phyloP scores from a whole-genome alignment of 208 protist species.

The Leptomonas seymouri region DNA sequence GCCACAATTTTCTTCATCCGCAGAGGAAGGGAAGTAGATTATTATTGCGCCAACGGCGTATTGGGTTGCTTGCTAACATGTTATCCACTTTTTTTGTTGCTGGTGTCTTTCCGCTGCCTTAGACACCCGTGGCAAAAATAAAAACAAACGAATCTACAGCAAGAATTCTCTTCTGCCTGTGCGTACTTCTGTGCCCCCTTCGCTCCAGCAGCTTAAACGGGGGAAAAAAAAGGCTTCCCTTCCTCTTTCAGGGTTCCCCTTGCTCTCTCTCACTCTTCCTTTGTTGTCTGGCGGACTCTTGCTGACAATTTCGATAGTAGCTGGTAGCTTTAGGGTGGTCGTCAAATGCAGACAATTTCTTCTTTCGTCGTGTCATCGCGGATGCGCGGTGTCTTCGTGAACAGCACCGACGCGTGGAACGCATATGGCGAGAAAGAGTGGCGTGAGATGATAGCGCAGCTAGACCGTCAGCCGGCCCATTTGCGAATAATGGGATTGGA shows the following conservation, averaged over 20 bases:
- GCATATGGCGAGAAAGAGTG: constrained; percentile 35
- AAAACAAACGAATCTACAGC: no score
- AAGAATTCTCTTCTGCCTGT: no score
- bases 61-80: neutral
- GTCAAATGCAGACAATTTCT: constrained; percentile 23
- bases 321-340: neutral
- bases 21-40: neutral
- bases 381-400: constrained; percentile 36
- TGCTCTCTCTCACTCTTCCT: no score
- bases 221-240: no score
- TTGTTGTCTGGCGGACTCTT: no score
- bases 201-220: no score
- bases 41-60: neutral
- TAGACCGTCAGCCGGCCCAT: constrained; percentile 21
- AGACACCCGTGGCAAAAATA: no score
- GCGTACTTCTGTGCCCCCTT: no score
- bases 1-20: neutral
- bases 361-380: constrained; percentile 15
- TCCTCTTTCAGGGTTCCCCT: no score
- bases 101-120: no score
- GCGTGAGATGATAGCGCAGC: constrained; percentile 41
- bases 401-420: constrained; percentile 31
- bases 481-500: constrained; percentile 53
- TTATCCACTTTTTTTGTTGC: neutral
- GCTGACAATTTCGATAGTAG: neutral